Evolutionary conservation across 768 basidiomycete species (phyloP).

Genomic region (Neoboletus subvelutipes): DNA sequence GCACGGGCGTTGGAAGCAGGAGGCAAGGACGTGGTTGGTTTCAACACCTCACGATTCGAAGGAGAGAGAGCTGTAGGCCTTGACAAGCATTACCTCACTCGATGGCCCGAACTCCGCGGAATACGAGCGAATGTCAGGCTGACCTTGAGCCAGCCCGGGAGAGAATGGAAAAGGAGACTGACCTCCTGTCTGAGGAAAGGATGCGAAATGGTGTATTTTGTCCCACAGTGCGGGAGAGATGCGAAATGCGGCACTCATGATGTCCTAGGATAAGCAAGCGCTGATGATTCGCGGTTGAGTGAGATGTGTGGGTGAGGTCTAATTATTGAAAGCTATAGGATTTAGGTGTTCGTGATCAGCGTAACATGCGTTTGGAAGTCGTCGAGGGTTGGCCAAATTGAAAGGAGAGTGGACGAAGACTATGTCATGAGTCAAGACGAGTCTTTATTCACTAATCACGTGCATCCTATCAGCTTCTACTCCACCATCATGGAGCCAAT

Average conservation of each 20-base stretch:
- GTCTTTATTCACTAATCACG: slow-evolving; percentile 10
- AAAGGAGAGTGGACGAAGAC: neutral
- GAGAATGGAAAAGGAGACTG: slow-evolving; percentile 21
- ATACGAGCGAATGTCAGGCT: neutral
- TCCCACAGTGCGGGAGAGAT: slow-evolving; percentile 84
- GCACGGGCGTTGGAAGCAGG: neutral
- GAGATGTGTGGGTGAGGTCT: neutral
- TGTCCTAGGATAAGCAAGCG: neutral
- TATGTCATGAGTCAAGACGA: neutral
- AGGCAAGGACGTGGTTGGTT: neutral
- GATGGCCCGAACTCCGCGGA: neutral
- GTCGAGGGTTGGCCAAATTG: neutral
- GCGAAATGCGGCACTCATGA: slow-evolving; percentile 52
- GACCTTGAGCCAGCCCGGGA: neutral
- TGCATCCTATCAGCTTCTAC: neutral
- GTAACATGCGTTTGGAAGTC: slow-evolving; percentile 7
- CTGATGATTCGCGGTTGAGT: too few relatives aligned
- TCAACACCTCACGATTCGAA: neutral
- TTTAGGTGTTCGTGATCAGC: neutral
- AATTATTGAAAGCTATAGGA: neutral
- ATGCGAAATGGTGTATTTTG: slow-evolving; percentile 86
- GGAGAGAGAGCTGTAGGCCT: neutral
- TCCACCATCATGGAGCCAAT: neutral
- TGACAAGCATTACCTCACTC: neutral
- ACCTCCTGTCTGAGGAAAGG: slow-evolving; percentile 93